Conservation (phyloP, 176 grass and related monocot genomes). For the Calamus simplicifolius region DNA sequence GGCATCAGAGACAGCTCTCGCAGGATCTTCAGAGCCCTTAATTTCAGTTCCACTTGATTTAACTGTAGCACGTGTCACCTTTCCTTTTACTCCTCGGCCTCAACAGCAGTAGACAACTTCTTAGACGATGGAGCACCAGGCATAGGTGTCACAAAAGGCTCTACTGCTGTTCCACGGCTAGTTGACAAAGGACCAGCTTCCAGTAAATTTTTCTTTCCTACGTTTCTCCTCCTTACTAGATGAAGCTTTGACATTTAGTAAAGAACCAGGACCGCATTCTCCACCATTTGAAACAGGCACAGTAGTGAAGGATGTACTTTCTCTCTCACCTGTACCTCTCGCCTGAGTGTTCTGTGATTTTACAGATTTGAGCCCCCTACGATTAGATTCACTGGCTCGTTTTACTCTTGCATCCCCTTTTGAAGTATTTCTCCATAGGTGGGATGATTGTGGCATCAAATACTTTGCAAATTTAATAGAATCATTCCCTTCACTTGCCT, state of each 20-base stretch:
- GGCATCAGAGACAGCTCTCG: constrained; percentile 35
- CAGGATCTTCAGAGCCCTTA: constrained; percentile 38
- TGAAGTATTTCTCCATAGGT: constrained; percentile 26
- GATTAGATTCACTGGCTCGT: constrained; percentile 37
- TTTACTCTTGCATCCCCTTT: constrained; percentile 58
- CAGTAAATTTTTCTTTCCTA: constrained; percentile 27
- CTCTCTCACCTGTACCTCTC: constrained; percentile 31
- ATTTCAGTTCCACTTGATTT: not conserved
- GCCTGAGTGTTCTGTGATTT: constrained; percentile 35
- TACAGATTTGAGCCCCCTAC: constrained; percentile 44
- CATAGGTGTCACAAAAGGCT: constrained; percentile 25
- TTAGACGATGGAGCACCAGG: constrained; percentile 29
- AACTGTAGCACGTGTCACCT: not conserved
- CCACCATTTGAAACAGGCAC: constrained; percentile 18
- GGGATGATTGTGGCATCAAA: constrained; percentile 47
- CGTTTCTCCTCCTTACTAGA: constrained; percentile 18
- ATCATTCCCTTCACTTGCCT: constrained; percentile 39
- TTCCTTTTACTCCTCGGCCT: constrained; percentile 29
- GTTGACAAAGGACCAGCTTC: constrained; percentile 9
- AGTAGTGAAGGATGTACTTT: constrained; percentile 13
- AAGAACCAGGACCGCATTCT: constrained; percentile 32
- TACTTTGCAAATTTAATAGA: constrained; percentile 50
- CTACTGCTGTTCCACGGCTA: constrained; percentile 22
- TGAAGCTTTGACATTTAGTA: constrained; percentile 16
- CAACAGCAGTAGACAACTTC: constrained; percentile 15